phyloP scores from a whole-genome alignment of 2,329 filamentous ascomycete species.

The Fusarium newnesense region DNA sequence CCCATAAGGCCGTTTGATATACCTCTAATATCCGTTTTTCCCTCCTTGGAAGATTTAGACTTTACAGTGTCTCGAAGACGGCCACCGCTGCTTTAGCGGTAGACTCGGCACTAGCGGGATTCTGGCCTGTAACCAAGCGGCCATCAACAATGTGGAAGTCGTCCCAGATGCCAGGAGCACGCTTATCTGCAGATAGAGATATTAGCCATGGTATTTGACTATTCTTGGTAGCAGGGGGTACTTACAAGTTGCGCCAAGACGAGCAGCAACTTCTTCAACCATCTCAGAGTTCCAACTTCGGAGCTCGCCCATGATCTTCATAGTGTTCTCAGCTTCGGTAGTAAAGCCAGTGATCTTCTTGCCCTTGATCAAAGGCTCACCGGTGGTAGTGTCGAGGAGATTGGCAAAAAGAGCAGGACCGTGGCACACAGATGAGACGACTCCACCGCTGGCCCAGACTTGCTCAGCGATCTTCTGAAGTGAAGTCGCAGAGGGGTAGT shows the following conservation, averaged over 20 bases:
- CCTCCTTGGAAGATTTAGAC: too few species aligned
- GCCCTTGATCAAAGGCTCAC: slow-evolving; percentile 15
- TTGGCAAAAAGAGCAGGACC: slow-evolving; percentile 14
- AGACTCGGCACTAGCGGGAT: slow-evolving; percentile 18
- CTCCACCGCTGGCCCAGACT: neutral
- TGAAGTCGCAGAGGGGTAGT: slow-evolving; percentile 7
- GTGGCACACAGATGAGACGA: slow-evolving; percentile 13
- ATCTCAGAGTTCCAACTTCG: slow-evolving; percentile 5
- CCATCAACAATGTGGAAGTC: slow-evolving; percentile 13
- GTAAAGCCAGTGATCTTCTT: slow-evolving; percentile 15
- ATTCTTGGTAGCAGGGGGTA: too few species aligned
- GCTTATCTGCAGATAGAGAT: neutral
- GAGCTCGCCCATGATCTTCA: slow-evolving; percentile 14
- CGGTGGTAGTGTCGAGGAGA: neutral
- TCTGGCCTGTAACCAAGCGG: slow-evolving; percentile 15
- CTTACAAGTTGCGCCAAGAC: slow-evolving; percentile 18
- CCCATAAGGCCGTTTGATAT: too few species aligned
- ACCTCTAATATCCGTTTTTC: too few species aligned
- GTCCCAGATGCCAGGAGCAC: slow-evolving; percentile 10
- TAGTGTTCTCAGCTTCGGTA: neutral
- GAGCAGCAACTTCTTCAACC: slow-evolving; percentile 7
- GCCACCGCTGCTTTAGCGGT: too few species aligned
- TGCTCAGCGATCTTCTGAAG: slow-evolving; percentile 12
- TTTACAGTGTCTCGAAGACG: too few species aligned
- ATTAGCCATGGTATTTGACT: too few species aligned